Conservation (phyloP, 78 protist genomes). For the Carpediemonas membranifera region DNA sequence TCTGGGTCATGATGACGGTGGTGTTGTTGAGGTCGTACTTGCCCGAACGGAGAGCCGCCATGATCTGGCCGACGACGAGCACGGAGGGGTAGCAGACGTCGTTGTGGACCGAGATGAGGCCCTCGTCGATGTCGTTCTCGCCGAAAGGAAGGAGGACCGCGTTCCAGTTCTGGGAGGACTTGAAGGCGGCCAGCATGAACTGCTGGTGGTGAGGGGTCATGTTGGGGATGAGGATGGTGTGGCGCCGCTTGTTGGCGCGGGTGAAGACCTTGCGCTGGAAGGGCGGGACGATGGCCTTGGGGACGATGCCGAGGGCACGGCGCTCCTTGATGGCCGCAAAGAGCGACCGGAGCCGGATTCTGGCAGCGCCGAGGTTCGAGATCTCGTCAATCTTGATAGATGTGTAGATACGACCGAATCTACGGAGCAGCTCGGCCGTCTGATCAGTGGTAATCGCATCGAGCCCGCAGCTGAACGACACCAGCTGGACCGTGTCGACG, state of each 20-base stretch:
- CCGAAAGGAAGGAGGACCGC: not conserved
- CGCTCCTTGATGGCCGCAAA: slow-evolving; percentile 16
- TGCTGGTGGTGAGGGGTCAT: slow-evolving; percentile 4
- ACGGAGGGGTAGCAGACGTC: slow-evolving; percentile 20
- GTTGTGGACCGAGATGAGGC: slow-evolving; percentile 22
- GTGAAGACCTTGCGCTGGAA: too few species aligned
- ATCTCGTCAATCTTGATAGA: slow-evolving; percentile 23
- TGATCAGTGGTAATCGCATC: slow-evolving; percentile 29
- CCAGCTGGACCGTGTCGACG: slow-evolving; percentile 18
- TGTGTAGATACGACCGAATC: slow-evolving; percentile 9
- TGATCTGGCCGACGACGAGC: slow-evolving; percentile 8
- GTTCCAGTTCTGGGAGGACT: not conserved
- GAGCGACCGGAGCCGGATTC: slow-evolving; percentile 15
- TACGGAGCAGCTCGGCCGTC: slow-evolving; percentile 6
- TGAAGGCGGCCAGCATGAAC: slow-evolving; percentile 1
- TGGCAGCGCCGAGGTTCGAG: slow-evolving; percentile 15
- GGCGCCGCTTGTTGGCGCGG: too few species aligned
- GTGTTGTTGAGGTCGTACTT: not conserved
- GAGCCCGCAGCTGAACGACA: slow-evolving; percentile 32
- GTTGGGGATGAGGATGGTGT: slow-evolving; percentile 10
- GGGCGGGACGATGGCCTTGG: not conserved
- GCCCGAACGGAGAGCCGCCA: not conserved
- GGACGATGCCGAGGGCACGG: not conserved
- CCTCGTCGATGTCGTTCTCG: not conserved
- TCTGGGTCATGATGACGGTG: slow-evolving; percentile 12